Percentiles rank a stretch among this genome's conserved stretches.
Evolutionary conservation across 2,329 filamentous ascomycete genomes (phyloP).

Genomic region (Sphaceloma murrayae): DNA sequence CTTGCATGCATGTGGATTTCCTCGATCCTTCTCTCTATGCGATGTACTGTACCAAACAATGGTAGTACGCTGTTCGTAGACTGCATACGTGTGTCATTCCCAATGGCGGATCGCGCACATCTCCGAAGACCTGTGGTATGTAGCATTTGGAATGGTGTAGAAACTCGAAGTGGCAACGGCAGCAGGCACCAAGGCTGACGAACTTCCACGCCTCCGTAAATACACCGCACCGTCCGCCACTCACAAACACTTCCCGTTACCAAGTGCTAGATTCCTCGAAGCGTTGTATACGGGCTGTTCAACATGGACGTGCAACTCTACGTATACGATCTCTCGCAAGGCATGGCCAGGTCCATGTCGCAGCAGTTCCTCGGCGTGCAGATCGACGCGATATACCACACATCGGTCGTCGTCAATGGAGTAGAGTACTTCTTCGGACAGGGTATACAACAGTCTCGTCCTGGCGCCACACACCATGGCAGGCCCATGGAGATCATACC

Average conservation of each 20-base stretch:
- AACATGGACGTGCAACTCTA: slow-evolving; percentile 45
- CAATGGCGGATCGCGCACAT: no score
- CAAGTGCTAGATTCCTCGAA: no score
- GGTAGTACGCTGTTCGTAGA: no score
- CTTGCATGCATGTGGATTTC: no score
- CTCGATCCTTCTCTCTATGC: no score
- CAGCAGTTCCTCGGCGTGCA: slow-evolving; percentile 53
- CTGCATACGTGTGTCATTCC: no score
- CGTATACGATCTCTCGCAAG: slow-evolving; percentile 43
- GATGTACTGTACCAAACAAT: no score
- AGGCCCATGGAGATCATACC: slow-evolving; percentile 64
- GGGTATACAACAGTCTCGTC: slow-evolving; percentile 69
- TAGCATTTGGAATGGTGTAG: not conserved
- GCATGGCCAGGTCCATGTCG: slow-evolving; percentile 42
- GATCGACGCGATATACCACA: slow-evolving; percentile 91
- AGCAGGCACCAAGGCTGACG: slow-evolving; percentile 13
- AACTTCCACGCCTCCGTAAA: slow-evolving; percentile 1
- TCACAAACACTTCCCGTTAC: no score
- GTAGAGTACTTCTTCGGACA: slow-evolving; percentile 87
- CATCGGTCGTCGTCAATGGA: slow-evolving; percentile 73
- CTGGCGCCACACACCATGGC: slow-evolving; percentile 80
- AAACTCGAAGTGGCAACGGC: slow-evolving; percentile 7
- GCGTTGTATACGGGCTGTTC: no score
- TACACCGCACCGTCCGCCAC: no score
- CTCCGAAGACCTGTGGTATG: no score